These are phyloP conservation scores for Simplicillium aogashimaense DNA, from an alignment of 2,329 filamentous ascomycete species.

Conservation along the genomic window DNA sequence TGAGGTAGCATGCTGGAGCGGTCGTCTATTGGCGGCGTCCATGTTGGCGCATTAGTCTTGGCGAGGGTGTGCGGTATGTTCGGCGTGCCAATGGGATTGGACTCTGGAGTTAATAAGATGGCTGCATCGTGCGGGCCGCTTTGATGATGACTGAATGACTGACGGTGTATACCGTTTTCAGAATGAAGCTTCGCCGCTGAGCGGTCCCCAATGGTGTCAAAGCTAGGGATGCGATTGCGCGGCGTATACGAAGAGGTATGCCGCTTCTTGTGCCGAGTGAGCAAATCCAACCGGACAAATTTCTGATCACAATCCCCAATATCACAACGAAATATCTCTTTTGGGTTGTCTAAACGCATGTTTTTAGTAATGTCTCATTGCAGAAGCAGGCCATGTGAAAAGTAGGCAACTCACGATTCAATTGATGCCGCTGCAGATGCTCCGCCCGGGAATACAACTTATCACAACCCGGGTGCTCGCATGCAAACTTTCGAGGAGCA, in stretches of 20 bases:
- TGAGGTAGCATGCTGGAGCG: constrained; percentile 24
- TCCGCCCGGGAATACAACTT: constrained; percentile 75
- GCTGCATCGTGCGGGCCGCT: constrained; percentile 33
- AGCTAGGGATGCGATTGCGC: constrained; percentile 39
- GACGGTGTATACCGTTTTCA: not conserved
- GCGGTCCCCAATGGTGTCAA: constrained; percentile 23
- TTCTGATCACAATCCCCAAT: constrained; percentile 63
- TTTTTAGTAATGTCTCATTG: constrained; percentile 2
- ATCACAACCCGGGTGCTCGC: constrained; percentile 61
- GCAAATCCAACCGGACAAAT: constrained; percentile 71
- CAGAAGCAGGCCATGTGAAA: constrained; percentile 8
- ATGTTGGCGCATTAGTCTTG: constrained; percentile 13
- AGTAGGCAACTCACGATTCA: constrained; percentile 56
- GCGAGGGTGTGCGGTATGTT: constrained; percentile 12
- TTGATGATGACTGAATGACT: constrained; percentile 6
- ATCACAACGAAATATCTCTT: constrained; percentile 71
- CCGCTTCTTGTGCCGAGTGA: constrained; percentile 57
- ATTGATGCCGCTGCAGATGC: constrained; percentile 70
- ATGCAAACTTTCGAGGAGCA: constrained; percentile 45
- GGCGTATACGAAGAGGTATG: constrained; percentile 47
- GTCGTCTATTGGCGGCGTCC: constrained; percentile 22
- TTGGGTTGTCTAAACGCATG: constrained; percentile 54
- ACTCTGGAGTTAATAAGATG: constrained; percentile 32
- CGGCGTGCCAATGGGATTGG: constrained; percentile 18
- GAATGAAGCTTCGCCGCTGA: not conserved